phyloP scores from a whole-genome alignment of 2,329 filamentous ascomycete species.

The Metarhizium humberi region DNA sequence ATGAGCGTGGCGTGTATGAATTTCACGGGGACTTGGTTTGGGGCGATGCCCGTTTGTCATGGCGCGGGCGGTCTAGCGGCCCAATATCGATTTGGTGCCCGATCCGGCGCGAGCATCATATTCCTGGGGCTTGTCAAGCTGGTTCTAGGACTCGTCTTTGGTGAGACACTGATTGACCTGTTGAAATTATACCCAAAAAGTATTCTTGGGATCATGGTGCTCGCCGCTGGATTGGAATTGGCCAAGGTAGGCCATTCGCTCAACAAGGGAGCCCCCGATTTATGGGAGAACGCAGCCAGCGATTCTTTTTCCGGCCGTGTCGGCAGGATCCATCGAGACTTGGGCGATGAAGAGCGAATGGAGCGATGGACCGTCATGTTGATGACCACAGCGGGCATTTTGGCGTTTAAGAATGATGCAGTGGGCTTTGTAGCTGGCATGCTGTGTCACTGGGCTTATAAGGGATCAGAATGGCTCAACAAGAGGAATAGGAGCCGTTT shows the following conservation, averaged over 20 bases:
- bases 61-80: constrained; percentile 85
- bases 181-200: constrained; percentile 65
- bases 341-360: constrained; percentile 59
- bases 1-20: constrained; percentile 80
- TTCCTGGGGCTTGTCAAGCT: constrained; percentile 71
- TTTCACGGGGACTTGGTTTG: constrained; percentile 78
- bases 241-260: constrained; percentile 76
- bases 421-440: constrained; percentile 79
- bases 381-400: constrained; percentile 69
- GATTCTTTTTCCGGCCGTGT: constrained; percentile 22
- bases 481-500: constrained; percentile 21
- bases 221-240: constrained; percentile 81
- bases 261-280: constrained; percentile 58
- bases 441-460: constrained; percentile 65
- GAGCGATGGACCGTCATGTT: constrained; percentile 86
- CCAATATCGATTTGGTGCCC: constrained; percentile 84
- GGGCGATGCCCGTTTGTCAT: constrained; percentile 92
- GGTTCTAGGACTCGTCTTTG: constrained; percentile 64
- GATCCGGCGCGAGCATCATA: constrained; percentile 76
- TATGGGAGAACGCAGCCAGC: constrained; percentile 45
- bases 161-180: constrained; percentile 62
- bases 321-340: constrained; percentile 36
- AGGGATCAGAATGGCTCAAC: constrained; percentile 32
- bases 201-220: constrained; percentile 77
- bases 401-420: constrained; percentile 85